Base-by-base conservation (phyloP, 2,329 filamentous ascomycete species). In the Colletotrichum sp. region DNA sequence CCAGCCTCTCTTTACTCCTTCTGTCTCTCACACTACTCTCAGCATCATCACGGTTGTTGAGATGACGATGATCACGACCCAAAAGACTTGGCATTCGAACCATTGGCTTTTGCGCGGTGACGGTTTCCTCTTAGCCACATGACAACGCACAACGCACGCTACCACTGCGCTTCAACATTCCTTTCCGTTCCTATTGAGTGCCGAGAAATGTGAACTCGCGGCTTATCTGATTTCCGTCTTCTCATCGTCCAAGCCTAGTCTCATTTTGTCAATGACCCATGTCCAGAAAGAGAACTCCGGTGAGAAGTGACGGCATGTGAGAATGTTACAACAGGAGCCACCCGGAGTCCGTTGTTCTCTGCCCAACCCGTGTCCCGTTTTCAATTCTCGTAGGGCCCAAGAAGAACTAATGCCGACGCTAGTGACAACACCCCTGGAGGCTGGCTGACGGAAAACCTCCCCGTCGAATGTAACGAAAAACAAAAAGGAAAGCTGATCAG, bases 101-200 rank as follows among this genome's bases (percentile, higher is more conserved):
- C 68, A 66, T 67, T 63, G 72, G 69, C 69, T 28, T 67, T 63
- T 67, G 62, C 72, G 69, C 71, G 15, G 39, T 32, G n/a, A 34
- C 13, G 60, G 39, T 16, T 30, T 62, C 26, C 21, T 21, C n/a
- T 21, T 52, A 52, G 44, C 44, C 44, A 52, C 44, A 52, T 52
- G 44, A 52, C 44, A 52, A 52, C 44, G 44, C 44, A 52, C 44
- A 52, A 52, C 10, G 10, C 39, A 52, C 21, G 44, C 18, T 34
- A 55, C 62, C n/a, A 65, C 26, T 32, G 34, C n/a, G n/a, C 34
- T 24, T 21, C 44, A 52, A 52, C 44, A 52, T 52, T 26, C 26
- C 59, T 63, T 15, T 30, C 28, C 59, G 21, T 26, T 59, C 0
- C 3, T 2, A 30, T 4, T 59, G 15, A 59, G 26, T 59, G 24